Percentiles rank a stretch among this genome's conserved stretches.
Evolutionary conservation across 2,329 filamentous ascomycete species (phyloP).

Genomic region (Ascochyta rabiei): DNA sequence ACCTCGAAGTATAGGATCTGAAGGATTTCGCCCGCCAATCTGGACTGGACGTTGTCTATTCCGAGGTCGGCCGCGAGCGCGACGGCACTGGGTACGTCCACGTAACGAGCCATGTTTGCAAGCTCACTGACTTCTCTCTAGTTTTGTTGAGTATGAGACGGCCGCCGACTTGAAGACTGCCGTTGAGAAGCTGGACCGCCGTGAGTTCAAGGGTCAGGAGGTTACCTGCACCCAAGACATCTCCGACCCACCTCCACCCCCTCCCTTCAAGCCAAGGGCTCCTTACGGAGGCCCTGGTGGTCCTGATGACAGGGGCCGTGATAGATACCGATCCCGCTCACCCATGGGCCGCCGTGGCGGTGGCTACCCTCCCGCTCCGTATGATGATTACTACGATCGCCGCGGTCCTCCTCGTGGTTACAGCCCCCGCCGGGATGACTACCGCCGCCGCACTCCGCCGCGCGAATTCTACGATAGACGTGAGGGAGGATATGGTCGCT

Average conservation of each 20-base stretch:
- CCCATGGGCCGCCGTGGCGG: conserved; percentile 64
- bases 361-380: conserved; percentile 64
- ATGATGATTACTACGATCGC: conserved; percentile 76
- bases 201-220: conserved; percentile 87
- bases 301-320: conserved; percentile 71
- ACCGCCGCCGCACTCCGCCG: conserved; percentile 78
- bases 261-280: conserved; percentile 44
- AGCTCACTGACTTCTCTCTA: conserved; percentile 49
- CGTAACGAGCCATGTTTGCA: neutral
- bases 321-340: conserved; percentile 80
- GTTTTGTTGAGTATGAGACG: conserved; percentile 98
- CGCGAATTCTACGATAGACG: conserved; percentile 86
- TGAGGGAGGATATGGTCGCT: conserved; percentile 64
- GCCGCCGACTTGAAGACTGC: conserved; percentile 86
- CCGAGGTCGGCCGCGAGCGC: conserved; percentile 89
- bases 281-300: conserved; percentile 42
- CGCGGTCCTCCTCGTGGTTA: conserved; percentile 82
- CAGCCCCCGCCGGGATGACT: conserved; percentile 84
- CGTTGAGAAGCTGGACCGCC: conserved; percentile 91
- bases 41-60: conserved; percentile 96
- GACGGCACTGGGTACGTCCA: conserved; percentile 84
- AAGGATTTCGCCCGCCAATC: conserved; percentile 99
- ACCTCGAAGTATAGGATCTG: conserved; percentile 87
- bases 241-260: conserved; percentile 48
- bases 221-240: conserved; percentile 91